phyloP scores from a whole-genome alignment of 441 rosid genomes.

The Eutrema salsugineum region DNA sequence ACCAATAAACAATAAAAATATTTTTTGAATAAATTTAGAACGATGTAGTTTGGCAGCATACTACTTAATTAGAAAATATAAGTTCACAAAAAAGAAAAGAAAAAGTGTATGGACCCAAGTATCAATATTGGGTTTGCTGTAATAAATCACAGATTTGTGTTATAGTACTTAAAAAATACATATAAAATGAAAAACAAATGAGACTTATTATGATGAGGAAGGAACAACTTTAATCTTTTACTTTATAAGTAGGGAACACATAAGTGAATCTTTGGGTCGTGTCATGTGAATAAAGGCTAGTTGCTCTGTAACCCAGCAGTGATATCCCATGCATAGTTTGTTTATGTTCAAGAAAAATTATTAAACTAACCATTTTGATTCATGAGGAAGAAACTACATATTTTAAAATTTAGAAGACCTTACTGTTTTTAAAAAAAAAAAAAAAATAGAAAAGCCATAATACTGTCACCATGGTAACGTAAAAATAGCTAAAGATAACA shows the following conservation, averaged over 20 bases:
- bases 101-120: conserved; percentile 27
- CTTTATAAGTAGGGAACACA: conserved; percentile 36
- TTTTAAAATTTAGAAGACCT: not conserved
- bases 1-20: not conserved
- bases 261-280: conserved; percentile 31
- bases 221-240: conserved; percentile 34
- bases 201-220: conserved; percentile 32
- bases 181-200: not conserved
- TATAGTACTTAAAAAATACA: not conserved
- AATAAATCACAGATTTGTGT: not conserved
- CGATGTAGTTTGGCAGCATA: not conserved
- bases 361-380: conserved; percentile 26
- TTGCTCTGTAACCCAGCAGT: conserved; percentile 26
- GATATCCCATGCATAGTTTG: conserved; percentile 8
- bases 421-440: too few species aligned
- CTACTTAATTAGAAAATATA: not conserved
- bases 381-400: not conserved
- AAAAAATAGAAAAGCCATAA: not conserved
- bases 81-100: not conserved
- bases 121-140: conserved; percentile 32
- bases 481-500: not conserved
- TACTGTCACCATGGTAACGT: not conserved
- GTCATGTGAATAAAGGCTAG: conserved; percentile 31
- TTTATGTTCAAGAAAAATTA: not conserved
- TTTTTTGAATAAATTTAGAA: not conserved